Conservation (phyloP, 768 basidiomycete species). For the Amanita inopinata region DNA sequence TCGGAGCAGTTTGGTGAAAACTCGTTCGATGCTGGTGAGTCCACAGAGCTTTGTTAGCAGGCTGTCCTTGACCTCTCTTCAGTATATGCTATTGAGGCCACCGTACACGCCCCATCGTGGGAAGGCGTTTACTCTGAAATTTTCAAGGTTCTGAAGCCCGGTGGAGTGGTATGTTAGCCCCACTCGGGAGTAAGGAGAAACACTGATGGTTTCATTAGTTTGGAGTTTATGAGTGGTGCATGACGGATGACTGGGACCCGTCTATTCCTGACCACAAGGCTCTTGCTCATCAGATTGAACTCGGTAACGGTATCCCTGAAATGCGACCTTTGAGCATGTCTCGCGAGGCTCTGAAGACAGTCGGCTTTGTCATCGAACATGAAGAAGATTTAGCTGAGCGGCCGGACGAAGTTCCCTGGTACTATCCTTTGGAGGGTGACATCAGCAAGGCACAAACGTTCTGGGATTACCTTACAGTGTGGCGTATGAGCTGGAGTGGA, state of each 20-base stretch:
- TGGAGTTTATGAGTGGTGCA: slow-evolving; percentile 98
- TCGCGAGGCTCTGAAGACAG: slow-evolving; percentile 66
- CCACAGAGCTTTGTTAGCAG: too few species aligned
- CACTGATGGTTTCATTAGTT: slow-evolving; percentile 43
- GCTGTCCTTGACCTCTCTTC: slow-evolving; percentile 10
- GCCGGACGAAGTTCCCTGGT: slow-evolving; percentile 75
- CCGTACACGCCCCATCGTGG: slow-evolving; percentile 91
- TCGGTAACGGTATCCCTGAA: slow-evolving; percentile 96
- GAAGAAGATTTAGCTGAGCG: slow-evolving; percentile 94
- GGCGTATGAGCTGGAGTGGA: slow-evolving; percentile 87
- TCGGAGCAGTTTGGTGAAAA: slow-evolving; percentile 85
- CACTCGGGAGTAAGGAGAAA: not conserved
- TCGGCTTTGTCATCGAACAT: slow-evolving; percentile 82
- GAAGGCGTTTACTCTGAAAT: slow-evolving; percentile 95
- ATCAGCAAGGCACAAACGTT: slow-evolving; percentile 84
- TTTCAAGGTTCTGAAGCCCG: slow-evolving; percentile 88
- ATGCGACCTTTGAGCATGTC: slow-evolving; percentile 75
- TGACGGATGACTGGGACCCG: slow-evolving; percentile 93
- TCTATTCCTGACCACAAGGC: slow-evolving; percentile 79
- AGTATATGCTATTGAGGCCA: slow-evolving; percentile 98
- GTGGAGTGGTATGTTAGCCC: slow-evolving; percentile 66
- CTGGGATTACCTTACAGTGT: slow-evolving; percentile 85
- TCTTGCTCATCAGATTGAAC: slow-evolving; percentile 84
- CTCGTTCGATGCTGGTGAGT: slow-evolving; percentile 88
- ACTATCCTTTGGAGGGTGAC: slow-evolving; percentile 95